Percentiles rank a stretch among this genome's conserved stretches.
Evolutionary conservation across 345 rosid genomes (phyloP).

Genomic region (rapeseed (Brassica napus)): DNA sequence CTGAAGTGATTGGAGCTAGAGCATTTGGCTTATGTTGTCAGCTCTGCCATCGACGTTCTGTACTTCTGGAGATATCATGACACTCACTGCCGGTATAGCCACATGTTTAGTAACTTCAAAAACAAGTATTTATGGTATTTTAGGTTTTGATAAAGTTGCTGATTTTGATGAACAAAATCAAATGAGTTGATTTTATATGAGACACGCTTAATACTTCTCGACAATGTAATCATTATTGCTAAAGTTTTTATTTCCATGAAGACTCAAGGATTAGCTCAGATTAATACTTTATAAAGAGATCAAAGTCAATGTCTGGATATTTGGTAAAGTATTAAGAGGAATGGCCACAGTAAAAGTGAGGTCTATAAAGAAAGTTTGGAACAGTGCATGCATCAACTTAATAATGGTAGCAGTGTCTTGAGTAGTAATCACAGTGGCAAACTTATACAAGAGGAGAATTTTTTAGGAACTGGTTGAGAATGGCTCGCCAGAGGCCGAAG

Average conservation of each 20-base stretch:
- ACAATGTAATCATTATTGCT: too few relatives aligned
- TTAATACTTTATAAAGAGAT: background rate
- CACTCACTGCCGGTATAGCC: constrained; percentile 83
- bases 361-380: constrained; percentile 88
- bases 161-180: background rate
- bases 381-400: constrained; percentile 70
- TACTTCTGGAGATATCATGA: constrained; percentile 79
- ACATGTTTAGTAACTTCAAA: constrained; percentile 51
- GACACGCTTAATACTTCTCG: background rate
- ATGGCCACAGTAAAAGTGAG: constrained; percentile 68
- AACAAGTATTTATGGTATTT: background rate
- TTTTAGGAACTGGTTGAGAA: too few relatives aligned
- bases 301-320: background rate
- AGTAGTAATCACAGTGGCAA: too few relatives aligned
- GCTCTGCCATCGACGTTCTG: constrained; percentile 76
- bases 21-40: constrained; percentile 39
- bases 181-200: too few relatives aligned
- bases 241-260: background rate
- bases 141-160: constrained; percentile 1
- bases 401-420: too few relatives aligned
- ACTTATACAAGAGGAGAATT: too few relatives aligned
- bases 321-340: constrained; percentile 58
- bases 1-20: background rate
- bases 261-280: background rate
- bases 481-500: too few relatives aligned